A percentile compares a stretch with the other conserved stretches of the same genome.
These are phyloP conservation scores for Quercus phellos DNA, from an alignment of 331 rosid genomes.

Conservation along the genomic window DNA sequence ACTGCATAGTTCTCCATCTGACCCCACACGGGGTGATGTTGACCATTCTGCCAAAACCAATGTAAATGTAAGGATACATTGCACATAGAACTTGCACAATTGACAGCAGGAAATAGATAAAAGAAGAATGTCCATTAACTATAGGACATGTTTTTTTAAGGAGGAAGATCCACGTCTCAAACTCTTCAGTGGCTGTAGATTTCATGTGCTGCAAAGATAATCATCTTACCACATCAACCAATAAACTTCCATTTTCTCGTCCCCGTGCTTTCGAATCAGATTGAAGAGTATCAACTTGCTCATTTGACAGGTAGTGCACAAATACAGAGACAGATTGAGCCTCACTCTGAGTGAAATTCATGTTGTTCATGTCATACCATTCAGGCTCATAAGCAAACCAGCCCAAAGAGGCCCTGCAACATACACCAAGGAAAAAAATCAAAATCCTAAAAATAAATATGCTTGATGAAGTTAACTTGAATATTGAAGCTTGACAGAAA, in stretches of 20 bases:
- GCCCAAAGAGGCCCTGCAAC: constrained; percentile 80
- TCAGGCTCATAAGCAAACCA: constrained; percentile 89
- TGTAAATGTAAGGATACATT: not conserved
- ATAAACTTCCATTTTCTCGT: constrained; percentile 64
- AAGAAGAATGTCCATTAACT: not conserved
- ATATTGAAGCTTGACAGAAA: constrained; percentile 14
- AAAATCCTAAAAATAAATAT: constrained; percentile 28
- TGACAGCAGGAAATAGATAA: constrained; percentile 10
- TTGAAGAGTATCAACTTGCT: constrained; percentile 53
- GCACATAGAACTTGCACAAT: constrained; percentile 19
- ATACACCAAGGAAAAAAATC: constrained; percentile 27
- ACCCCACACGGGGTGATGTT: constrained; percentile 94
- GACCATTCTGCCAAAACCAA: constrained; percentile 53
- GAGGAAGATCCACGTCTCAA: constrained; percentile 5
- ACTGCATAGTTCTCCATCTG: constrained; percentile 76
- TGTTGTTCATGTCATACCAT: constrained; percentile 74
- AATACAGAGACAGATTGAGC: constrained; percentile 86
- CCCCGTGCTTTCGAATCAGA: constrained; percentile 63
- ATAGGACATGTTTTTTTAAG: not conserved
- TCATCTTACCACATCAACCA: constrained; percentile 61
- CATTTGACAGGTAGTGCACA: constrained; percentile 77
- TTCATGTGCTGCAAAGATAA: constrained; percentile 12
- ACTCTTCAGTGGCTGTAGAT: constrained; percentile 4
- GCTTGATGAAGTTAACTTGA: not conserved
- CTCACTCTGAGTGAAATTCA: constrained; percentile 82